Evolutionary conservation across 352 stramenopile species (phyloP).

Genomic region (Phytopythium chamaehyphon): DNA sequence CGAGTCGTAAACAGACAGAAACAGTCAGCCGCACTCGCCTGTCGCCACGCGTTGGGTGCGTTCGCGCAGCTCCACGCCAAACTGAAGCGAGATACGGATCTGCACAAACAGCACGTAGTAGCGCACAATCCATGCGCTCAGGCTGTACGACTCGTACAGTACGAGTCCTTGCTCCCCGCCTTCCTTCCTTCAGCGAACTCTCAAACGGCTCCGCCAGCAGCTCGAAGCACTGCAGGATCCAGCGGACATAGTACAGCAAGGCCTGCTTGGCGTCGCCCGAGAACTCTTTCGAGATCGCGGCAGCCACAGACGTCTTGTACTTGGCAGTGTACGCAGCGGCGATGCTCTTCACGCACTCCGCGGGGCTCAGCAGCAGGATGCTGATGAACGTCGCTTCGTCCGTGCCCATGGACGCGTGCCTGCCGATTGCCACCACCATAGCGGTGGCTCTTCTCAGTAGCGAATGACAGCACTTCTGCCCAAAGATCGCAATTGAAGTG

Average conservation of each 20-base stretch:
- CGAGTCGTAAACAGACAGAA: no score
- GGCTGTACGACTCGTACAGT: slow-evolving; percentile 58
- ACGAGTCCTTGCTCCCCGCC: no score
- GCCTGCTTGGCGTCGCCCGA: slow-evolving; percentile 17
- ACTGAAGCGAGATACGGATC: slow-evolving; percentile 60
- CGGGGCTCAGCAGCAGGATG: slow-evolving; percentile 21
- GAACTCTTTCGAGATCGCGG: slow-evolving; percentile 32
- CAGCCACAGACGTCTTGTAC: slow-evolving; percentile 22
- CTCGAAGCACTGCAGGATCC: slow-evolving; percentile 22
- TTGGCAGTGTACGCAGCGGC: slow-evolving; percentile 24
- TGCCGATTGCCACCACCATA: no score
- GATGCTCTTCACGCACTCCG: slow-evolving; percentile 21
- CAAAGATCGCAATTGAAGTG: no score
- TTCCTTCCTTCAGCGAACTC: slow-evolving; percentile 53
- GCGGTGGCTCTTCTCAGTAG: no score
- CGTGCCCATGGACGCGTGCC: no score
- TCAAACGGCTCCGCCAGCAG: slow-evolving; percentile 34
- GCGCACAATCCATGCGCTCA: slow-evolving; percentile 57
- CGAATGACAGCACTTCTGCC: no score
- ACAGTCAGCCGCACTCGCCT: no score
- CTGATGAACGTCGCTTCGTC: slow-evolving; percentile 24
- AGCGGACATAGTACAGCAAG: slow-evolving; percentile 25
- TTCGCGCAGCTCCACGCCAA: slow-evolving; percentile 59
- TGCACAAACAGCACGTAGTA: slow-evolving; percentile 62
- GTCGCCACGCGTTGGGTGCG: slow-evolving; percentile 68